phyloP scores from a whole-genome alignment of 2,329 filamentous ascomycete species.

The Fusarium sacchari region DNA sequence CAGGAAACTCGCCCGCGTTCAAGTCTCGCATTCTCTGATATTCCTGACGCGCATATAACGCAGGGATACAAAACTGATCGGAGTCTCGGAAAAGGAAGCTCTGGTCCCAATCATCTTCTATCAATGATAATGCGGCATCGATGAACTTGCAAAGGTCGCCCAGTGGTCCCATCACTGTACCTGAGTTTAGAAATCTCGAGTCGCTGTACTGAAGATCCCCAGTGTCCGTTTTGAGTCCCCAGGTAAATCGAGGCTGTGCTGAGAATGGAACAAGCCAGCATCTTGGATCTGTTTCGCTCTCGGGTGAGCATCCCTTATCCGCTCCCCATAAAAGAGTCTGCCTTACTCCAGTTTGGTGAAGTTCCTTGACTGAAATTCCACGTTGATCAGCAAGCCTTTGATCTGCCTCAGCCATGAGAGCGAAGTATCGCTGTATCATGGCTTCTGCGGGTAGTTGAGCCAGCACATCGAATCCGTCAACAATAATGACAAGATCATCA shows the following conservation, averaged over 20 bases:
- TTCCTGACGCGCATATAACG: slow-evolving; percentile 38
- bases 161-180: slow-evolving; percentile 36
- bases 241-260: slow-evolving; percentile 22
- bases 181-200: slow-evolving; percentile 37
- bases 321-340: slow-evolving; percentile 40
- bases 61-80: slow-evolving; percentile 37
- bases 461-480: slow-evolving; percentile 40
- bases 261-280: slow-evolving; percentile 38
- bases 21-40: slow-evolving; percentile 31
- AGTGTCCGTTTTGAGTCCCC: slow-evolving; percentile 26
- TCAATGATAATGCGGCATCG: slow-evolving; percentile 18
- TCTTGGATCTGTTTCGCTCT: slow-evolving; percentile 12
- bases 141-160: slow-evolving; percentile 35
- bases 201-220: slow-evolving; percentile 16
- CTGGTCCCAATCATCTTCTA: slow-evolving; percentile 15
- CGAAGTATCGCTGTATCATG: slow-evolving; percentile 40
- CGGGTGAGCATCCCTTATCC: slow-evolving; percentile 34
- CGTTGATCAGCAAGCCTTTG: slow-evolving; percentile 32
- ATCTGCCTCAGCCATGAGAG: slow-evolving; percentile 15
- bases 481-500: slow-evolving; percentile 37
- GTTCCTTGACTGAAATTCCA: slow-evolving; percentile 28
- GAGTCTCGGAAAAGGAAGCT: slow-evolving; percentile 20
- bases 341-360: slow-evolving; percentile 17
- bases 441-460: slow-evolving; percentile 37
- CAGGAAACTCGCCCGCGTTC: slow-evolving; percentile 17